Base-by-base conservation (phyloP, 2,329 filamentous ascomycete species). In the Chalaropsis thielavioides region DNA sequence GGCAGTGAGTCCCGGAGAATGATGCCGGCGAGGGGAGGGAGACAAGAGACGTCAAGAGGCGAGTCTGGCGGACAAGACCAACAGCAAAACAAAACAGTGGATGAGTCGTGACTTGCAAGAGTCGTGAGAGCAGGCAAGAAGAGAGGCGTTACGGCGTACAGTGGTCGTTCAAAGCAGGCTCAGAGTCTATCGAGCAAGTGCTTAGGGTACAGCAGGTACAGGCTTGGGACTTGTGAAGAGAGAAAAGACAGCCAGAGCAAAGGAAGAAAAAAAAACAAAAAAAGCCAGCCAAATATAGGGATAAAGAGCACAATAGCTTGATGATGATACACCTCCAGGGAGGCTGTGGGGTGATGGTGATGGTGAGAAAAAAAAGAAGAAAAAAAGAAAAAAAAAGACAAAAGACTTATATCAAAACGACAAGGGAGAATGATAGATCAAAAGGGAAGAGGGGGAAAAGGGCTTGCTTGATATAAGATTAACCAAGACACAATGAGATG, bases 1-100 rank as follows among this genome's bases (percentile, higher is more conserved):
- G 61, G 66, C 66, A 24, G 67, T 68, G 64, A 56, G 22, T 56
- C 51, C 51, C 27, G 51, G 24, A 58, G 54, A 31, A 8, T 8
- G 54, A 35, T 35, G 11, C 51, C 17, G 51, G 13, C 17, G 24
- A 8, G 31, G n/a, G 7, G 31, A 31, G 31, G 13, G 27, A 59
- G 22, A 44, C 24, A 62, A 27, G 22, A 62, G 46, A 13, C 11
- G 46, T 10, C 46, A 11, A 49, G 19, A 22, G 8, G n/a, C n/a
- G n/a, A n/a, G n/a, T n/a, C n/a, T n/a, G n/a, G n/a, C n/a, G n/a
- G n/a, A n/a, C n/a, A n/a, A n/a, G n/a, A n/a, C n/a, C n/a, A n/a
- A n/a, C n/a, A n/a, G n/a, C n/a, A n/a, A n/a, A n/a, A n/a, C n/a
- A n/a, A n/a, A n/a, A n/a, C n/a, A n/a, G 31, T 31, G 13, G 13